Base-by-base conservation (phyloP, 2,329 filamentous ascomycete species). In the Scedosporium boydii region DNA sequence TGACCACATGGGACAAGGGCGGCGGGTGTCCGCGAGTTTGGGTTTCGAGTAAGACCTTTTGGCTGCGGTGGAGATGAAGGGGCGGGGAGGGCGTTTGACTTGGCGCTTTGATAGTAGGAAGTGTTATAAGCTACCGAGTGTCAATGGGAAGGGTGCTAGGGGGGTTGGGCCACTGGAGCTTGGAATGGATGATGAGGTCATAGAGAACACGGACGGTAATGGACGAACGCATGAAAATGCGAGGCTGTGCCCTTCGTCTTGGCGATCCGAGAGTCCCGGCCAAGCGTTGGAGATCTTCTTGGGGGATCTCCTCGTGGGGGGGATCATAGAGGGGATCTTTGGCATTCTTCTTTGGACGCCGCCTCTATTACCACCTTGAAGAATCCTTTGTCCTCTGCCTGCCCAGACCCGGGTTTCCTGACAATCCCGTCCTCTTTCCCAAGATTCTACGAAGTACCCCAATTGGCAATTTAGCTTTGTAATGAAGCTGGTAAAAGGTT, bases 31-130 rank as follows among this genome's bases (percentile, higher is more conserved):
- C 34, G 10, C 34, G 34, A 38, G 34, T 38, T 48, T 46, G 14
- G 48, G 48, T 53, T 55, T 55, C 23, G 51, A 55, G 51, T 55
- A 55, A 27, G 51, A 55, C 51, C 51, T 55, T 55, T 55, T 55
- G 44, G 23, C 18, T 6, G 23, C 18, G 29, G 51, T 23, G 23
- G 51, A 55, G 51, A 55, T 27, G 51, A 23, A 26, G 51, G 21
- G 12, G 51, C 18, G 23, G 51, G 51, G 51, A 55, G 51, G 51
- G 51, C 51, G 51, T 55, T 55, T 55, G 51, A 55, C 51, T 55
- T 55, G 51, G 51, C 51, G 23, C 51, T 55, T 23, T 14, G 51
- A 4, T 26, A 16, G 23, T 26, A 27, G 21, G 51, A 23, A 23
- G 51, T 14, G 4, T 23, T 38, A 12, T 38, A 12, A 7, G 2